Conservation (phyloP, 805 yeast species). For the Candida nitratophila region DNA sequence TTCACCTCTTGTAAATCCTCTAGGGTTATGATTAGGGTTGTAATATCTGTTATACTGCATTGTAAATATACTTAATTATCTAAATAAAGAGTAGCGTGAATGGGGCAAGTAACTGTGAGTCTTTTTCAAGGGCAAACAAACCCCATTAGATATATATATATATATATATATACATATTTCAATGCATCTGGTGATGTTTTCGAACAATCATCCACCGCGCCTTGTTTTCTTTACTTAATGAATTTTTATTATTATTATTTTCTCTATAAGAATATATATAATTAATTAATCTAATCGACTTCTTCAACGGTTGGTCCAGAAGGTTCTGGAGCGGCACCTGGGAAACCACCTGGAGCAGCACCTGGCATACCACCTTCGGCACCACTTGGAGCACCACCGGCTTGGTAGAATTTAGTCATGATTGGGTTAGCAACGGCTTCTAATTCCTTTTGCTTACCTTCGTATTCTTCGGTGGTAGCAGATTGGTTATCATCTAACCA, state of each 20-base stretch:
- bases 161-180: no score
- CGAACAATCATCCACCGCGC: no score
- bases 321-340: conserved; percentile 35
- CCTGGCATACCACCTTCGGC: conserved; percentile 41
- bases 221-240: neutral
- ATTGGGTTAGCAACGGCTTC: conserved; percentile 95
- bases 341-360: conserved; percentile 29
- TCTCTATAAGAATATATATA: neutral
- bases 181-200: no score
- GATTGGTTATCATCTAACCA: conserved; percentile 95
- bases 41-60: no score
- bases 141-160: no score
- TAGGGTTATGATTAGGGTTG: no score
- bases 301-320: conserved; percentile 76
- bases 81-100: no score
- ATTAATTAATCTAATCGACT: conserved; percentile 43
- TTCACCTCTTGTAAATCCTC: no score
- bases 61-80: no score
- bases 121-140: no score
- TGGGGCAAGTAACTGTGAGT: no score
- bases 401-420: conserved; percentile 94
- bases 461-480: conserved; percentile 86
- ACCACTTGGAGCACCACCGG: conserved; percentile 58
- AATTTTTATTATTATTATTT: no score
- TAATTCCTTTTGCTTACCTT: conserved; percentile 91